A percentile compares a stretch with the other conserved stretches of the same genome.
Evolutionary conservation across 352 stramenopile species (phyloP).

Genomic region (Pythium monospermum): DNA sequence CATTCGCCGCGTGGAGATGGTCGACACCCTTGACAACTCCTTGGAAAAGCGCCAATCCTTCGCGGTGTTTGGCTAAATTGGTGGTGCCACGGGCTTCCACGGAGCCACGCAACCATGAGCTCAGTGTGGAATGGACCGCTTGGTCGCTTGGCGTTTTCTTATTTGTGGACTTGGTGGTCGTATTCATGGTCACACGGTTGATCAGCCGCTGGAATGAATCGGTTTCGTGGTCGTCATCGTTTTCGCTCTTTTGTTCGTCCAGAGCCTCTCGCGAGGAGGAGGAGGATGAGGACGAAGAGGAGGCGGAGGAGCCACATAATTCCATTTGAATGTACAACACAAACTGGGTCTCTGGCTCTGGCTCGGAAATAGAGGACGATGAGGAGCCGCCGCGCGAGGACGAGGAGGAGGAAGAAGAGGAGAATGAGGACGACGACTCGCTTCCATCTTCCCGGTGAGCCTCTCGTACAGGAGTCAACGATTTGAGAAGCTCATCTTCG

Average conservation of each 20-base stretch:
- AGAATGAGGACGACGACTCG: constrained; percentile 7
- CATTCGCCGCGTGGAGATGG: constrained; percentile 60
- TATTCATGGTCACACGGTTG: constrained; percentile 29
- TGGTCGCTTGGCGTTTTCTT: not conserved
- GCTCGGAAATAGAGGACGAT: too few relatives aligned
- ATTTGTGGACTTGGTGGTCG: not conserved
- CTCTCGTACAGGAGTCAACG: constrained; percentile 12
- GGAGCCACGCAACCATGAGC: constrained; percentile 65
- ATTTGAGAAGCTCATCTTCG: constrained; percentile 16
- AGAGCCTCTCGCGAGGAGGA: constrained; percentile 10
- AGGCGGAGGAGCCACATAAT: constrained; percentile 33
- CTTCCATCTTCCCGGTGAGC: constrained; percentile 17
- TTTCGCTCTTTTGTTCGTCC: constrained; percentile 8
- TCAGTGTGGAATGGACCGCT: constrained; percentile 46
- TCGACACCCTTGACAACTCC: constrained; percentile 62
- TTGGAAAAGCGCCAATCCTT: constrained; percentile 60
- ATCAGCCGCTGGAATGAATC: constrained; percentile 39
- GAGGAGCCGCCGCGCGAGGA: too few relatives aligned
- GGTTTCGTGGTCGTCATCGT: constrained; percentile 22
- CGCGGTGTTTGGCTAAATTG: constrained; percentile 38
- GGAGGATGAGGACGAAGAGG: constrained; percentile 16
- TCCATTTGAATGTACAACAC: constrained; percentile 83
- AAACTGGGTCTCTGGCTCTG: constrained; percentile 32
- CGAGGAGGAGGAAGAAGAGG: too few relatives aligned
- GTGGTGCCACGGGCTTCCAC: constrained; percentile 30